Percentiles rank a stretch among this genome's conserved stretches.
phyloP scores from a whole-genome alignment of 176 grass and related monocot genomes.

The Bothriochloa decipiens region DNA sequence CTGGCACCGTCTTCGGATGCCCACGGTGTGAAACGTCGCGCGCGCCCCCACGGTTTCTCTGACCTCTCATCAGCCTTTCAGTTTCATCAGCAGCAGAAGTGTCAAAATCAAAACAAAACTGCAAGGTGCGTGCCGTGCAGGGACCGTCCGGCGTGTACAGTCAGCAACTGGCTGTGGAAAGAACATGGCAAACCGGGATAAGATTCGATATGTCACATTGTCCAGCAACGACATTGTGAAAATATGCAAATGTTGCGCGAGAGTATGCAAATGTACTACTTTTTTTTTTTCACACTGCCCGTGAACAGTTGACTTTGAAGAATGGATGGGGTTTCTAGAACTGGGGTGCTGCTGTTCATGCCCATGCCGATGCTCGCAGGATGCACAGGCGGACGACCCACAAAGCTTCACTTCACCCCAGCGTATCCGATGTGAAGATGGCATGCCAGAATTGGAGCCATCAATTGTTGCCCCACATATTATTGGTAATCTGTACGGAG shows the following conservation, averaged over 20 bases:
- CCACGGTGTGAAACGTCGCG: background rate
- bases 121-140: conserved; percentile 27
- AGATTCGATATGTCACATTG: background rate
- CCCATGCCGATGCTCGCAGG: background rate
- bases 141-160: background rate
- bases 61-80: background rate
- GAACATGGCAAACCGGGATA: conserved; percentile 15
- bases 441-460: background rate
- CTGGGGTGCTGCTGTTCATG: background rate
- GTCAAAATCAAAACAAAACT: conserved; percentile 15
- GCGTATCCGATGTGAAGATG: background rate
- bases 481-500: too few relatives aligned
- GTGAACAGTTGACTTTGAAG: conserved; percentile 31
- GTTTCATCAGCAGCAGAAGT: background rate
- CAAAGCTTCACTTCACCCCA: background rate
- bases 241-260: background rate
- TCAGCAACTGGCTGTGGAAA: background rate
- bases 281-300: background rate
- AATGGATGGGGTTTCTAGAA: background rate
- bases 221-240: background rate
- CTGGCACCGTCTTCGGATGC: conserved; percentile 1
- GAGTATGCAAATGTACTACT: background rate
- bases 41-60: background rate
- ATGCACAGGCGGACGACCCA: background rate
- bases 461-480: background rate